Percentiles rank a stretch among this genome's conserved stretches.
phyloP scores from a whole-genome alignment of 176 grass and related monocot species.

The Secale cereale region DNA sequence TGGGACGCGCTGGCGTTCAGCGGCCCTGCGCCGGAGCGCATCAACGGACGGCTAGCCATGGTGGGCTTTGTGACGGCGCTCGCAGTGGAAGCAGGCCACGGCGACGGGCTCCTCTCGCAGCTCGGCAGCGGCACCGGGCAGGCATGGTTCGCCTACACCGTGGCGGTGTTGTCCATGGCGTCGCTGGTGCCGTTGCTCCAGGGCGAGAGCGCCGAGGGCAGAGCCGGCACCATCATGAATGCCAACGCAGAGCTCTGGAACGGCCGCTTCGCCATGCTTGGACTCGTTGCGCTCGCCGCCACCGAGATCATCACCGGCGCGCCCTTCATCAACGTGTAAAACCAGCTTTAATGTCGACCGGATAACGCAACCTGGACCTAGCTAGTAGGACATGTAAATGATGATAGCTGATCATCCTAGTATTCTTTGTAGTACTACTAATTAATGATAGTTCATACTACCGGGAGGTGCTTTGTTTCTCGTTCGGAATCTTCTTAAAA shows the following conservation, averaged over 20 bases:
- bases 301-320: too few species aligned
- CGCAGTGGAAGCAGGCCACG: constrained; percentile 37
- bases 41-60: constrained; percentile 58
- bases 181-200: constrained; percentile 57
- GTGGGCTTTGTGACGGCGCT: constrained; percentile 54
- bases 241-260: constrained; percentile 80
- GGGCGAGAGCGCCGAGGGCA: constrained; percentile 34
- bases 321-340: too few species aligned
- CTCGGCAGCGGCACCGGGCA: constrained; percentile 25
- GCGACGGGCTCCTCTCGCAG: constrained; percentile 34
- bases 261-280: constrained; percentile 70
- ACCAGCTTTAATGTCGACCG: too few species aligned
- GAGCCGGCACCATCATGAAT: constrained; percentile 22
- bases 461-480: too few species aligned
- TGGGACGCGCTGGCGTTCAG: constrained; percentile 53
- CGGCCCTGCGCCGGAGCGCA: constrained; percentile 49
- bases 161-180: constrained; percentile 35
- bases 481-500: too few species aligned
- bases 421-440: too few species aligned
- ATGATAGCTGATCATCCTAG: too few species aligned
- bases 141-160: constrained; percentile 35
- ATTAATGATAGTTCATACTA: too few species aligned
- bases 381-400: too few species aligned
- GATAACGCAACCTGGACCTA: too few species aligned
- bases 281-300: constrained; percentile 32